phyloP scores from a whole-genome alignment of 768 basidiomycete species.

The Tremella yokohamensis region DNA sequence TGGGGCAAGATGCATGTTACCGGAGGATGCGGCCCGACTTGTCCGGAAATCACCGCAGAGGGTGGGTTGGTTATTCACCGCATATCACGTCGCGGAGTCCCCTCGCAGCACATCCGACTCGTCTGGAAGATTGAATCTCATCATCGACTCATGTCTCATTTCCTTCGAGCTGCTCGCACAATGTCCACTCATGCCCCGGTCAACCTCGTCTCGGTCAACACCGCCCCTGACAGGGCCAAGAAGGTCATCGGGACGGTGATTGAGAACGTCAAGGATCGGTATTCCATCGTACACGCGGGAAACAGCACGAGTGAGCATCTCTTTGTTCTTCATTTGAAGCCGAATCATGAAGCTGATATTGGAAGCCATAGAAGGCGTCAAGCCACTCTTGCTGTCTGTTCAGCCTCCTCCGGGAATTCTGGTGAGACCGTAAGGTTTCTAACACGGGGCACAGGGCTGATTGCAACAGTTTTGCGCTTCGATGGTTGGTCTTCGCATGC shows the following conservation, averaged over 20 bases:
- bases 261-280: conserved; percentile 40
- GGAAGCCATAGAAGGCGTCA: conserved; percentile 43
- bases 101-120: too few relatives aligned
- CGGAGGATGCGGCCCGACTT: too few relatives aligned
- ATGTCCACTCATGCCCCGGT: conserved; percentile 15
- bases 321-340: too few relatives aligned
- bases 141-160: too few relatives aligned
- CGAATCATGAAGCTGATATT: too few relatives aligned
- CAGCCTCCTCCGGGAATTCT: conserved; percentile 39
- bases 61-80: too few relatives aligned
- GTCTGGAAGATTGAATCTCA: too few relatives aligned
- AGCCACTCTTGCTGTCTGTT: conserved; percentile 35
- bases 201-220: conserved; percentile 47
- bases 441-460: neutral
- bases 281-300: conserved; percentile 42
- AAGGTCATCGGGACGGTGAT: conserved; percentile 43
- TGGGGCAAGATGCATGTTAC: too few relatives aligned
- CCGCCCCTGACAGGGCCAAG: conserved; percentile 45
- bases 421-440: conserved; percentile 16
- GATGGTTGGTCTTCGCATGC: conserved; percentile 19
- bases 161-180: neutral
- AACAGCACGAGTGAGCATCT: conserved; percentile 35
- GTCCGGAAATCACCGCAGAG: too few relatives aligned
- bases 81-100: too few relatives aligned
- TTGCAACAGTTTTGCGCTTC: conserved; percentile 36